phyloP scores from a whole-genome alignment of 2,329 filamentous ascomycete species.

The Fusarium kyushuense region DNA sequence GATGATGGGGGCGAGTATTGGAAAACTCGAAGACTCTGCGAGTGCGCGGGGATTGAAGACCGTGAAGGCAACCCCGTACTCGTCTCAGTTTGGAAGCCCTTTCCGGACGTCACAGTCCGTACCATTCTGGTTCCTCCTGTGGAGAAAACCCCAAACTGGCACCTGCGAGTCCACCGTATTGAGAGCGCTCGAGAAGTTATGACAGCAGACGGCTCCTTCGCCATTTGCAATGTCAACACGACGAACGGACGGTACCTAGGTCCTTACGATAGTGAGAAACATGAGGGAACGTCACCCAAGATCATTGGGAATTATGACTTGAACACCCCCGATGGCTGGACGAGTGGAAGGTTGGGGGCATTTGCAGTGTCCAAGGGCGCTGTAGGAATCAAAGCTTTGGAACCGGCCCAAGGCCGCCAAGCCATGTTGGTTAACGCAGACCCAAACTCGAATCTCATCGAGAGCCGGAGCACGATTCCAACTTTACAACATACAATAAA shows the following conservation, averaged over 20 bases:
- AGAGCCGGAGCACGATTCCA: slow-evolving; percentile 78
- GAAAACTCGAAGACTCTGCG: slow-evolving; percentile 78
- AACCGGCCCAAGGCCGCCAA: slow-evolving; percentile 60
- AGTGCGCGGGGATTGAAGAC: slow-evolving; percentile 71
- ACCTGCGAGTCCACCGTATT: slow-evolving; percentile 74
- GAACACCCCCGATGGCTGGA: slow-evolving; percentile 65
- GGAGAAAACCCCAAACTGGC: slow-evolving; percentile 73
- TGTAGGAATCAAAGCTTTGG: slow-evolving; percentile 69
- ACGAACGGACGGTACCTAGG: slow-evolving; percentile 64
- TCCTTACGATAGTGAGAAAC: slow-evolving; percentile 58
- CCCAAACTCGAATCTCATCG: slow-evolving; percentile 81
- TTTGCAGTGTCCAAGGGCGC: slow-evolving; percentile 69
- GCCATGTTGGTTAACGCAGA: slow-evolving; percentile 80
- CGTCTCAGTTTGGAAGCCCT: slow-evolving; percentile 77
- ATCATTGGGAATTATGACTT: slow-evolving; percentile 72
- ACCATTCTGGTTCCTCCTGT: slow-evolving; percentile 74
- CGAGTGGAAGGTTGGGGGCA: slow-evolving; percentile 62
- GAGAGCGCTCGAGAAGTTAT: slow-evolving; percentile 70
- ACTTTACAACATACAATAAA: slow-evolving; percentile 73
- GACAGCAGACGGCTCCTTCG: slow-evolving; percentile 81
- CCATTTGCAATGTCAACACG: slow-evolving; percentile 69
- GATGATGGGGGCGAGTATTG: slow-evolving; percentile 83
- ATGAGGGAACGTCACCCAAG: slow-evolving; percentile 65
- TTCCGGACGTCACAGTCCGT: slow-evolving; percentile 73
- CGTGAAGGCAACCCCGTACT: slow-evolving; percentile 69